Evolutionary conservation across 495 filamentous ascomycete species (phyloP), one percentile per base, ranked within the genome.

Genomic region (Paragyromitra xinjiangensis): DNA sequence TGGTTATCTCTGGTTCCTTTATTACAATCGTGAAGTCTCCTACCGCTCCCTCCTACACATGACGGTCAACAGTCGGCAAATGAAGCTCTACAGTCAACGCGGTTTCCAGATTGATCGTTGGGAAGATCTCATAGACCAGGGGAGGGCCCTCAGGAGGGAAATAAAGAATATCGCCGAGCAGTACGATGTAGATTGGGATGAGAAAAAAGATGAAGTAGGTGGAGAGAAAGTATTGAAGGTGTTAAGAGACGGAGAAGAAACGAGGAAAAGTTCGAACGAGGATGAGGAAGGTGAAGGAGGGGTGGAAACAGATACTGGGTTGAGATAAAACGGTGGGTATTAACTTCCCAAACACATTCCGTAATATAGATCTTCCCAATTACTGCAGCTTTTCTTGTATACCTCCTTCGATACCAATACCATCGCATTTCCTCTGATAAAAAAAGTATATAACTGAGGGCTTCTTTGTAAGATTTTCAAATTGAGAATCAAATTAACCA

Each of bases 121-220:
- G 94, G 91, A 96, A 79, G 84, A 83, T 0, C 77, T 96, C 59
- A 87, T 96, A 24, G 89, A 93, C 65, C 93, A 97, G 63, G 93
- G 89, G 0, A 97, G 96, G 81, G 84, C 89, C 34, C 83, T 97
- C 69, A 83, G 94, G 22, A 88, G 86, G 78, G 94, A 97, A 84
- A 94, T 97, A 73, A 92, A 90, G 84, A 87, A 84, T 9, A 90
- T 97, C 40, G 93, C 94, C 0, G 88, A 90, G 22, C 93, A 97
- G 82, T 97, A 97, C 84, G 93, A 96, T 80, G 92, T 93, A n/a
- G 93, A 96, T 24, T 97, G 94, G 94, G 88, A 98, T 84, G 94
- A 97, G 85, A 87, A 84, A 64, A 85, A 85, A 64, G 93, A 97
- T 82, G 62, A 72, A 34, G 91, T 93, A 64, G 88, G 89, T 19